Evolutionary conservation across 2,329 filamentous ascomycete genomes (phyloP).

Genomic region (Ophiocordyceps polyrhachis-furcata): DNA sequence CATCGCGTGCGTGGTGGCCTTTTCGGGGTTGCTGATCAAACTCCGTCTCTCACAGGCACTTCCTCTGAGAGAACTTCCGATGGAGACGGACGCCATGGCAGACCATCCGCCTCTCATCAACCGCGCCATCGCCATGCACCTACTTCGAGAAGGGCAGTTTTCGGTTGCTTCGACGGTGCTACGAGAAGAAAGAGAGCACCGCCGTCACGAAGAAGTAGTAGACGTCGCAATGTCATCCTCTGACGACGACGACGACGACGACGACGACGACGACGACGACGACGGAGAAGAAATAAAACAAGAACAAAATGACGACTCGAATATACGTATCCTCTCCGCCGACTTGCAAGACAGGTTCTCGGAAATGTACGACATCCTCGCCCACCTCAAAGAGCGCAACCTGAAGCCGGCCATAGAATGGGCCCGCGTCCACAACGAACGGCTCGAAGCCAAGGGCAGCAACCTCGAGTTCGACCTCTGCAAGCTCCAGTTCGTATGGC

Average conservation of each 20-base stretch:
- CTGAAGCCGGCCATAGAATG: constrained; percentile 72
- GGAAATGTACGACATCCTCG: constrained; percentile 79
- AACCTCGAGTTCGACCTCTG: constrained; percentile 92
- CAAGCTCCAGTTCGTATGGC: constrained; percentile 74
- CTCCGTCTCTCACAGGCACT: constrained; percentile 11
- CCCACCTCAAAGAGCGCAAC: constrained; percentile 55
- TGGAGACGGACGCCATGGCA: constrained; percentile 63
- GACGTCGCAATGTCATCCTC: constrained; percentile 7
- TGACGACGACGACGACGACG: constrained; percentile 14
- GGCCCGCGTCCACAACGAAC: constrained; percentile 52
- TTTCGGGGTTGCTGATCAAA: not conserved
- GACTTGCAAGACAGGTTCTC: constrained; percentile 66
- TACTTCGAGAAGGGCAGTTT: constrained; percentile 88
- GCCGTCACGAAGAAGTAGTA: constrained; percentile 4
- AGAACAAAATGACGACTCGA: constrained; percentile 8
- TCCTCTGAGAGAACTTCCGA: constrained; percentile 44
- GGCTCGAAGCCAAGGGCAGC: constrained; percentile 65
- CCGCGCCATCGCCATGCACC: constrained; percentile 87
- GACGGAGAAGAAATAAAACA: constrained; percentile 15
- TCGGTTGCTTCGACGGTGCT: constrained; percentile 73
- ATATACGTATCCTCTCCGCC: constrained; percentile 10
- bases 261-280: constrained; percentile 14
- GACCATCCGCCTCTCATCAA: constrained; percentile 65
- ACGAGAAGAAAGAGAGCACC: constrained; percentile 39
- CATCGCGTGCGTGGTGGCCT: too few species aligned